Conservation (phyloP, 2,329 filamentous ascomycete species). For the Epichloe uncinata region DNA sequence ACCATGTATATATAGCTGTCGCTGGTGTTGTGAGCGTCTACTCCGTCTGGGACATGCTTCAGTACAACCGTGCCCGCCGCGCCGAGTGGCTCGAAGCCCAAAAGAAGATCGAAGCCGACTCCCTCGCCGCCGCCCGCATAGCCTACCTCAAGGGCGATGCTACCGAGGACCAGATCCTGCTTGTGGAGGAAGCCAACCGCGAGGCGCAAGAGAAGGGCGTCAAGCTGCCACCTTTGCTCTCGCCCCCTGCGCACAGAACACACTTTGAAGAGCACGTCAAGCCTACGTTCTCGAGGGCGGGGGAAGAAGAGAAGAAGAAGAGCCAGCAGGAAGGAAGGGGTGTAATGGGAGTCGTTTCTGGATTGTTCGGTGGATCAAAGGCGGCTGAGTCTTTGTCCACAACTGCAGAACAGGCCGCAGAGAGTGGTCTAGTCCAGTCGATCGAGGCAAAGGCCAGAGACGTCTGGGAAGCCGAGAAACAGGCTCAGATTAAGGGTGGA, state of each 20-base stretch:
- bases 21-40: slow-evolving; percentile 43
- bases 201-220: slow-evolving; percentile 30
- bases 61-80: slow-evolving; percentile 46
- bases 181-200: slow-evolving; percentile 44
- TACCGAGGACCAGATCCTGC: slow-evolving; percentile 38
- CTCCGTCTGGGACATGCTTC: slow-evolving; percentile 48
- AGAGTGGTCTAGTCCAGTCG: slow-evolving; percentile 11
- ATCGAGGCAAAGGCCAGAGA: slow-evolving; percentile 26
- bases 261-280: slow-evolving; percentile 23
- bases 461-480: slow-evolving; percentile 36
- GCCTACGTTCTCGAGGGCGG: slow-evolving; percentile 16
- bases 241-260: slow-evolving; percentile 25
- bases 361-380: slow-evolving; percentile 14
- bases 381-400: slow-evolving; percentile 2
- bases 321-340: slow-evolving; percentile 20
- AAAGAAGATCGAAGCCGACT: slow-evolving; percentile 38
- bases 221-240: slow-evolving; percentile 38
- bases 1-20: slow-evolving; percentile 25
- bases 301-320: slow-evolving; percentile 8
- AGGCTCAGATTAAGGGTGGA: slow-evolving; percentile 37
- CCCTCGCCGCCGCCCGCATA: slow-evolving; percentile 43
- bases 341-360: slow-evolving; percentile 21
- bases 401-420: slow-evolving; percentile 9
- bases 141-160: slow-evolving; percentile 47
- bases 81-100: slow-evolving; percentile 44